phyloP scores from a whole-genome alignment of 805 yeast species.

The Debaryomyces castellii region DNA sequence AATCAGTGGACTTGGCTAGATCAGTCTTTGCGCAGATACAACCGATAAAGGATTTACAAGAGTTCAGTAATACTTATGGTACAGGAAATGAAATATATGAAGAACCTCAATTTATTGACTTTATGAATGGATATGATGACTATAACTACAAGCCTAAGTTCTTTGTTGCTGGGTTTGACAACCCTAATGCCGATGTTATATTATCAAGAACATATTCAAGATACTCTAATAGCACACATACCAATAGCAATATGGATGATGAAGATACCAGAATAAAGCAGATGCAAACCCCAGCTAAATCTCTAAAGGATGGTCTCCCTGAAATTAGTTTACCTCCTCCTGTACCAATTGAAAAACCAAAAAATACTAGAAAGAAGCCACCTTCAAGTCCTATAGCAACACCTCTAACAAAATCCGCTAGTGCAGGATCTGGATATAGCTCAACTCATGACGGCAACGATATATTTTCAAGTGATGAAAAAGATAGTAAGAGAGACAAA shows the following conservation, averaged over 20 bases:
- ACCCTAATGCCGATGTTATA: slow-evolving; percentile 31
- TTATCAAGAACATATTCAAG: slow-evolving; percentile 28
- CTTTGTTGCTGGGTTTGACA: slow-evolving; percentile 27
- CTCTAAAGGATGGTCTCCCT: slow-evolving; percentile 4
- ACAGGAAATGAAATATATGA: slow-evolving; percentile 64
- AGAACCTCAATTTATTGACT: slow-evolving; percentile 67
- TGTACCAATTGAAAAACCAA: neutral
- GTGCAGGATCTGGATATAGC: slow-evolving; percentile 6
- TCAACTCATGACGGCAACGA: slow-evolving; percentile 17
- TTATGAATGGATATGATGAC: slow-evolving; percentile 35
- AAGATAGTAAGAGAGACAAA: slow-evolving; percentile 2
- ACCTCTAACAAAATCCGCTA: neutral
- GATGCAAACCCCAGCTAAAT: neutral
- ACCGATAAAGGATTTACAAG: slow-evolving; percentile 55
- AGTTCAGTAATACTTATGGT: slow-evolving; percentile 52
- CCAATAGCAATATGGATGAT: slow-evolving; percentile 1
- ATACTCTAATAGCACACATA: slow-evolving; percentile 18
- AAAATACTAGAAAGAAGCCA: slow-evolving; percentile 2
- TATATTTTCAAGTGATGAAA: slow-evolving; percentile 13
- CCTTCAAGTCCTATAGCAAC: neutral
- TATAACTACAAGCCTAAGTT: slow-evolving; percentile 13
- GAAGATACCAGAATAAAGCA: neutral
- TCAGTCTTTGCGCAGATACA: slow-evolving; percentile 66
- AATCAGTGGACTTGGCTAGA: slow-evolving; percentile 70
- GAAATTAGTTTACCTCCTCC: slow-evolving; percentile 8